phyloP scores from a whole-genome alignment of 306 rosid genomes.

The Prinsepia uniflora region DNA sequence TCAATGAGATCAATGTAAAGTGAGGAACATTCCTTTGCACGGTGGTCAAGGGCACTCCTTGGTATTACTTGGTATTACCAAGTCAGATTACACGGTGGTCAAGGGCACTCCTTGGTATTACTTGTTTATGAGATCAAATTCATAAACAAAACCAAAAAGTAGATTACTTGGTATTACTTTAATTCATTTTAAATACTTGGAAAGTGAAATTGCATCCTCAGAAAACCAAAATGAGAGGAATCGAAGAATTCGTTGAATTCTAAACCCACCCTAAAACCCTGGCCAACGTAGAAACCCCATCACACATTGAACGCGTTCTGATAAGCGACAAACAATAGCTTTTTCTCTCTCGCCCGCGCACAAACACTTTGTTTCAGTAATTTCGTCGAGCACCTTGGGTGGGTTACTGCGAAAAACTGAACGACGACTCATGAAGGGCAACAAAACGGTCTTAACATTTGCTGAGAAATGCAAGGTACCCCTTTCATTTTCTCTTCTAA shows the following conservation, averaged over 20 bases:
- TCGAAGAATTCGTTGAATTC: neutral
- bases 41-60: no score
- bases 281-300: neutral
- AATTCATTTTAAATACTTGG: neutral
- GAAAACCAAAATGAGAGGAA: neutral
- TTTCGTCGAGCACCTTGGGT: slow-evolving; percentile 45
- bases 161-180: no score
- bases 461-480: slow-evolving; percentile 84
- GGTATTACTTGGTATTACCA: no score
- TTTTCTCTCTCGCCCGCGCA: neutral
- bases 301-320: neutral
- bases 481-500: neutral
- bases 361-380: slow-evolving; percentile 3
- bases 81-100: no score
- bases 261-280: slow-evolving; percentile 1
- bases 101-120: no score
- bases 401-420: slow-evolving; percentile 17
- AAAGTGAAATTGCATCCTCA: neutral
- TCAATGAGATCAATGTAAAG: no score
- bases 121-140: no score
- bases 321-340: neutral
- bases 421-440: slow-evolving; percentile 40
- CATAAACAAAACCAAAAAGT: no score
- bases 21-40: no score
- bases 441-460: slow-evolving; percentile 51